These are phyloP conservation scores for Geranium incanum DNA, from an alignment of 441 rosid species.

Conservation along the genomic window DNA sequence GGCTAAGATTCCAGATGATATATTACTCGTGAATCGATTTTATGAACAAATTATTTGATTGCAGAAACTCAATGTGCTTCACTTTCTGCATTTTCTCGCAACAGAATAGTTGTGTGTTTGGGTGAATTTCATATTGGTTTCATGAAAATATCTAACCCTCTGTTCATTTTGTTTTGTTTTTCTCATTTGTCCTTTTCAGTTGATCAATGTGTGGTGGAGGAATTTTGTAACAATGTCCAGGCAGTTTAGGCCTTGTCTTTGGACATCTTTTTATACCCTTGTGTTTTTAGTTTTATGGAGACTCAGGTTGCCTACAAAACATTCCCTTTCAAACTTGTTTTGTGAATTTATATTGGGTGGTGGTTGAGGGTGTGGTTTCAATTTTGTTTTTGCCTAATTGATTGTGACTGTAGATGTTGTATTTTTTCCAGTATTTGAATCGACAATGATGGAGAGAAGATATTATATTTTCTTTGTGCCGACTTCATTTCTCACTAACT, in stretches of 20 bases:
- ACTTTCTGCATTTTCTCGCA: too few relatives aligned
- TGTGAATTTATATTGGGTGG: neutral
- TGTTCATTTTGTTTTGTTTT: neutral
- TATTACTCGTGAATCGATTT: too few relatives aligned
- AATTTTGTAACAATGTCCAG: too few relatives aligned
- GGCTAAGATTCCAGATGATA: too few relatives aligned
- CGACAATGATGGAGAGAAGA: neutral
- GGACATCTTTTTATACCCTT: too few relatives aligned
- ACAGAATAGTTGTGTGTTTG: neutral
- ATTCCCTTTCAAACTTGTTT: neutral
- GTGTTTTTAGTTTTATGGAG: too few relatives aligned
- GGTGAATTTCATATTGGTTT: neutral
- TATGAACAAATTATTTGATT: too few relatives aligned
- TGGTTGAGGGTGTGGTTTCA: neutral
- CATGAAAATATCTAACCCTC: neutral
- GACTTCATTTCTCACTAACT: too few relatives aligned
- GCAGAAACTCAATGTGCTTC: too few relatives aligned
- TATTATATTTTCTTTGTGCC: too few relatives aligned
- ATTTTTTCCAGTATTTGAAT: too few relatives aligned
- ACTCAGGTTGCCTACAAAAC: neutral
- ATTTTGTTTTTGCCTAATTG: neutral
- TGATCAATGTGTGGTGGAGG: neutral
- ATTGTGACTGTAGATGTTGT: neutral
- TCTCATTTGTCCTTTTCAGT: neutral
- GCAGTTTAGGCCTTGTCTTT: too few relatives aligned